Conservation (phyloP, 1,284 basidiomycete species). For the Malassezia vespertilionis region DNA sequence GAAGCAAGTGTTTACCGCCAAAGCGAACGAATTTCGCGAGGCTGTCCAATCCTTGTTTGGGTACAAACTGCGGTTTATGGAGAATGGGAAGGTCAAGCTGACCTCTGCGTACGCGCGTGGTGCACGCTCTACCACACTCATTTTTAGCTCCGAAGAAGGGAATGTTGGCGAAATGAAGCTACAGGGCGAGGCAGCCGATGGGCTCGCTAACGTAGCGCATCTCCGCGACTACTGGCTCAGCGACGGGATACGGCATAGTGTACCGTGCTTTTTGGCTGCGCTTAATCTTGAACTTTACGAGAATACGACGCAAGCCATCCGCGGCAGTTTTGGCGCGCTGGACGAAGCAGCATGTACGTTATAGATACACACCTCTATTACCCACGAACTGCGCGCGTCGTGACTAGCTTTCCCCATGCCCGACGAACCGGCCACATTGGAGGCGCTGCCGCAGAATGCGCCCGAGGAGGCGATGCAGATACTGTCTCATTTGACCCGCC, state of each 20-base stretch:
- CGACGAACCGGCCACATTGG: neutral
- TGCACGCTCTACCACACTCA: constrained; percentile 49
- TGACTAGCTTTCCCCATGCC: neutral
- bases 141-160: constrained; percentile 50
- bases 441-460: neutral
- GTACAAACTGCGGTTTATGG: constrained; percentile 70
- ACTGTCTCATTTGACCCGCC: constrained; percentile 4
- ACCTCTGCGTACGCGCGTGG: constrained; percentile 60
- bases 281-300: constrained; percentile 51
- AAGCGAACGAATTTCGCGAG: constrained; percentile 68
- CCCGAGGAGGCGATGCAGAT: constrained; percentile 11
- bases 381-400: too few relatives aligned
- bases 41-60: constrained; percentile 69
- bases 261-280: constrained; percentile 53
- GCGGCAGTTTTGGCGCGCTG: constrained; percentile 11
- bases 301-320: constrained; percentile 19
- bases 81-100: constrained; percentile 68
- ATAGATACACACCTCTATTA: constrained; percentile 2
- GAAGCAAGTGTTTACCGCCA: constrained; percentile 60
- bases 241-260: constrained; percentile 49
- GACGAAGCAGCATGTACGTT: constrained; percentile 8
- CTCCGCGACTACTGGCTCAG: constrained; percentile 52
- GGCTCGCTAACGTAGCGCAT: constrained; percentile 24
- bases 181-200: constrained; percentile 47
- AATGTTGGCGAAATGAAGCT: constrained; percentile 52